Evolutionary conservation across 805 yeast species (phyloP), one percentile per base, ranked within the genome.

Genomic region (Brettanomyces sp.): DNA sequence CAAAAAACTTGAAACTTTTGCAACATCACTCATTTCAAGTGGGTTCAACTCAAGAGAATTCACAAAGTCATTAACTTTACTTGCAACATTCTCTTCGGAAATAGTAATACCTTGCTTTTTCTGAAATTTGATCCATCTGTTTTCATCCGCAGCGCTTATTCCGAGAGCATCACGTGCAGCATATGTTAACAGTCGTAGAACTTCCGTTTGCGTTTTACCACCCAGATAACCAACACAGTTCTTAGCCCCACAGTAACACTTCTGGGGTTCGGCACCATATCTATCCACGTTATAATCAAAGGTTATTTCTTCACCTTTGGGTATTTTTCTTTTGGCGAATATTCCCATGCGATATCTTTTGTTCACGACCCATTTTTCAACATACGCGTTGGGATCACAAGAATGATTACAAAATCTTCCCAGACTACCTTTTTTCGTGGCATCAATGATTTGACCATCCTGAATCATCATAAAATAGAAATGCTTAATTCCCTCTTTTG

Each of bases 341-440:
- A 91, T 85, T 28, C 98, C 99, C 98, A 93, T 93, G 52, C 88
- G 74, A 47, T 88, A 71, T 60, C 87, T 84, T 49, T 85, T 86
- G 28, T 89, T 89, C 12, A 91, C 98, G 14, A 90, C 93, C 99
- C 99, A 91, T 68, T 91, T 91, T 63, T 91, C 96, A 39, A 91
- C 96, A 56, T 77, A 87, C 22, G 95, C 91, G 63, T 93, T 93
- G 11, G 99, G 99, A 56, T 78, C 81, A 64, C 99, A 91, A 21
- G 96, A 87, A 65, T 91, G 99, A 64, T 91, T 91, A 60, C 93
- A 85, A 66, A 90, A 93, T 47, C 99, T 73, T 2, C 95, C 96
- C 46, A 91, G 65, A 18, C 88, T 79, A 6, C 98, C 99, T 66
- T 78, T 84, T 42, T 74, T 74, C 1, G 98, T 91, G 42, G 99